Percentiles rank a stretch among this genome's conserved stretches.
Evolutionary conservation across 2,329 filamentous ascomycete genomes (phyloP).

Genomic region (Phoma sp.): DNA sequence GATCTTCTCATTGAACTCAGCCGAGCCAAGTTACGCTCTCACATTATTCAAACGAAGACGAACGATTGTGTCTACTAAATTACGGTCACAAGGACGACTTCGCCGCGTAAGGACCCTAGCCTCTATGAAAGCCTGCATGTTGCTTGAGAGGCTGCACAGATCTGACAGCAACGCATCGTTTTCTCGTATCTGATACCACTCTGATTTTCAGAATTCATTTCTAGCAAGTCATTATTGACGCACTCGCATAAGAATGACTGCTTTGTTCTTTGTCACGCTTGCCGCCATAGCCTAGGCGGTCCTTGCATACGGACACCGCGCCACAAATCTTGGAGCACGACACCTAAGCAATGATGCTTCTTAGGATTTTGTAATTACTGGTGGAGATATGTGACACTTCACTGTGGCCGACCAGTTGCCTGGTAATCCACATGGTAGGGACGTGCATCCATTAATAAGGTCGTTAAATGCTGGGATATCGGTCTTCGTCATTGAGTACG

Average conservation of each 20-base stretch:
- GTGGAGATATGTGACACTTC: constrained; percentile 32
- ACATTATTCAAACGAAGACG: neutral
- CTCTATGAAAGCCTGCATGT: neutral
- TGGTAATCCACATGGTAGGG: constrained; percentile 26
- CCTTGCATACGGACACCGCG: neutral
- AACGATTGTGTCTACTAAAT: no score
- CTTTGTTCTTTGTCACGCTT: neutral
- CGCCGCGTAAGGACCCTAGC: neutral
- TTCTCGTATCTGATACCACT: neutral
- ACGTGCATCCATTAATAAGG: neutral
- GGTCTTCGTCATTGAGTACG: constrained; percentile 38
- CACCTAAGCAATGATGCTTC: neutral
- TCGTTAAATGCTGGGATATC: neutral
- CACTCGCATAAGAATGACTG: neutral
- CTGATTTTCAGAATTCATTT: neutral
- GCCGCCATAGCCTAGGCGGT: neutral
- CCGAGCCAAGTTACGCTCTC: no score
- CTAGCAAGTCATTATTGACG: neutral
- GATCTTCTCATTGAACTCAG: no score
- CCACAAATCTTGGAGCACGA: neutral
- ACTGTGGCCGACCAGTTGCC: constrained; percentile 36
- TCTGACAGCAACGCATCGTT: neutral
- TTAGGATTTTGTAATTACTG: constrained; percentile 36
- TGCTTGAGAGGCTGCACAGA: neutral
- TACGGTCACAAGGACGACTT: neutral